Conservation (phyloP, 441 rosid species). For the Populus trichocarpa region DNA sequence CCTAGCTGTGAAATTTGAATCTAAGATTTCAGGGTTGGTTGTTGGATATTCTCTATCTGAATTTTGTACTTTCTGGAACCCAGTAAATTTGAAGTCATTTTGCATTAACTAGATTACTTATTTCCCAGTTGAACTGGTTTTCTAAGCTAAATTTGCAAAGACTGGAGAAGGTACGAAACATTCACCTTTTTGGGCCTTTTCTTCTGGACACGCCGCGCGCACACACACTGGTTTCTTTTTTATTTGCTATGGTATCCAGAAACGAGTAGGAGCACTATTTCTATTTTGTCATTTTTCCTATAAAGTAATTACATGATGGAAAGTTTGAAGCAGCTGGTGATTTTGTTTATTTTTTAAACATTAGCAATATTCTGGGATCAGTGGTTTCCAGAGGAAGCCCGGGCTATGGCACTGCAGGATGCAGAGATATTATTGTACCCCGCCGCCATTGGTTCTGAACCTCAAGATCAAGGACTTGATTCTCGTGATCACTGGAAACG, state of each 20-base stretch:
- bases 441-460: slow-evolving; percentile 93
- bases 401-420: slow-evolving; percentile 86
- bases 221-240: neutral
- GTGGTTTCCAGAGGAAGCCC: slow-evolving; percentile 94
- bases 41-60: slow-evolving; percentile 3
- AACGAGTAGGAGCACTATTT: neutral
- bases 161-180: slow-evolving; percentile 75
- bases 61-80: neutral
- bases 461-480: slow-evolving; percentile 88
- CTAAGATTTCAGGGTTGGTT: slow-evolving; percentile 55
- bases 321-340: slow-evolving; percentile 6
- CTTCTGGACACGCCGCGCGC: neutral
- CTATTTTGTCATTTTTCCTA: slow-evolving; percentile 2
- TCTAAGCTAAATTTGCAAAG: slow-evolving; percentile 79
- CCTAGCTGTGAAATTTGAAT: neutral
- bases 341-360: neutral
- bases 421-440: slow-evolving; percentile 89
- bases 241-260: neutral
- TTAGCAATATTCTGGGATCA: slow-evolving; percentile 95
- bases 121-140: slow-evolving; percentile 50
- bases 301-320: neutral
- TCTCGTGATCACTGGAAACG: slow-evolving; percentile 87
- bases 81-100: slow-evolving; percentile 3
- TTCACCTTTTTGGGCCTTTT: neutral
- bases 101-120: slow-evolving; percentile 16